A percentile compares a stretch with the other conserved stretches of the same genome.
phyloP scores from a whole-genome alignment of 78 protist species.

The Cavenderia fasciculata region DNA sequence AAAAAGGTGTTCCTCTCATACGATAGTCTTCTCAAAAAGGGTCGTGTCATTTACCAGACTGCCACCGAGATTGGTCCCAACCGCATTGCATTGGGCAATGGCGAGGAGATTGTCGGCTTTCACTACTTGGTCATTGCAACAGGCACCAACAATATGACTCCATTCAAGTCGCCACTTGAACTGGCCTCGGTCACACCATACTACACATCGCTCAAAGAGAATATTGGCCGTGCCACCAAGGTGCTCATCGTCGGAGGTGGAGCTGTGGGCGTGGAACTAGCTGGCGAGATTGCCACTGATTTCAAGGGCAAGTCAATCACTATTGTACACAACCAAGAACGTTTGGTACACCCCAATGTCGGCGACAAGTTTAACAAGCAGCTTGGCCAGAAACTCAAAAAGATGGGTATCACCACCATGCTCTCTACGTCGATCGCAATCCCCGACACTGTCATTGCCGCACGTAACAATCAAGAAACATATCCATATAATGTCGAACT shows the following conservation, averaged over 20 bases:
- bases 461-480: not conserved
- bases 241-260: conserved; percentile 71
- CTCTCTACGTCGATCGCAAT: not conserved
- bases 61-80: conserved; percentile 34
- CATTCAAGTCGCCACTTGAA: conserved; percentile 26
- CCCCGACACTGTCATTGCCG: not conserved
- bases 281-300: conserved; percentile 25
- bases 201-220: not conserved
- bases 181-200: not conserved
- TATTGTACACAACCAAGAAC: not conserved
- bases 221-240: not conserved
- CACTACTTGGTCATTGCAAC: conserved; percentile 19
- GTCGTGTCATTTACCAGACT: conserved; percentile 1
- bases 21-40: conserved; percentile 47
- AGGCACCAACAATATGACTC: not conserved
- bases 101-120: not conserved
- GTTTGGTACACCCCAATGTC: not conserved
- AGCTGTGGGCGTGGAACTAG: conserved; percentile 39
- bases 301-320: conserved; percentile 7
- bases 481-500: not conserved
- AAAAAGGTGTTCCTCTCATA: conserved; percentile 29
- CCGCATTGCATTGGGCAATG: conserved; percentile 6
- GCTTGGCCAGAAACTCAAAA: conserved; percentile 8
- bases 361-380: conserved; percentile 14
- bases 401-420: conserved; percentile 2